Evolutionary conservation across 164 flowering plant genomes (phyloP).

Genomic region (Warburgia ugandensis): DNA sequence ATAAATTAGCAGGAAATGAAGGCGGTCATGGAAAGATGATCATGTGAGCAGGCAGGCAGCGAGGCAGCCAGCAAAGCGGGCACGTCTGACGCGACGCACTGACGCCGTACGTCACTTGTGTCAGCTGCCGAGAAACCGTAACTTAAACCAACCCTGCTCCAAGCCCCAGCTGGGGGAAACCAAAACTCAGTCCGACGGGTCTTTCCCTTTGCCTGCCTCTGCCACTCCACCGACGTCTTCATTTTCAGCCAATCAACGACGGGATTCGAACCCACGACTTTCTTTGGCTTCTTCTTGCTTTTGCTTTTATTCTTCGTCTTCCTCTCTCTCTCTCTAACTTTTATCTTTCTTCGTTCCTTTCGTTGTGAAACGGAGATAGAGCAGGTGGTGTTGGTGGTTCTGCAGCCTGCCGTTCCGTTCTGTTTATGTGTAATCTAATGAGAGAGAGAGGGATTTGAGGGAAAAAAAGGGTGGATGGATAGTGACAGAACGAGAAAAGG

Average conservation of each 20-base stretch:
- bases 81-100: slow-evolving; percentile 15
- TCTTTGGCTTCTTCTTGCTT: too few species aligned
- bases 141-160: not conserved
- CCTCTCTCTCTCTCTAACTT: not conserved
- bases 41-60: slow-evolving; percentile 4
- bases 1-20: not conserved
- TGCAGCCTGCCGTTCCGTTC: not conserved
- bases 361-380: not conserved
- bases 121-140: slow-evolving; percentile 36
- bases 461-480: slow-evolving; percentile 16
- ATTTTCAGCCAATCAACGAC: too few species aligned
- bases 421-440: not conserved
- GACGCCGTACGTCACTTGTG: slow-evolving; percentile 22
- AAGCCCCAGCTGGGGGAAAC: too few species aligned
- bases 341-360: too few species aligned
- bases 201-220: not conserved
- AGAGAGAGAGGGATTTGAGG: slow-evolving; percentile 15
- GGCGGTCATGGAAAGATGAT: not conserved
- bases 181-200: too few species aligned
- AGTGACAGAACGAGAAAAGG: slow-evolving; percentile 24
- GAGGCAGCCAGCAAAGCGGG: not conserved
- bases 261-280: too few species aligned
- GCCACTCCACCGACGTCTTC: not conserved
- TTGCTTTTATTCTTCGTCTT: not conserved
- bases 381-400: not conserved